Conservation (phyloP, 495 filamentous ascomycete species). For the Aspergillus haitiensis region DNA sequence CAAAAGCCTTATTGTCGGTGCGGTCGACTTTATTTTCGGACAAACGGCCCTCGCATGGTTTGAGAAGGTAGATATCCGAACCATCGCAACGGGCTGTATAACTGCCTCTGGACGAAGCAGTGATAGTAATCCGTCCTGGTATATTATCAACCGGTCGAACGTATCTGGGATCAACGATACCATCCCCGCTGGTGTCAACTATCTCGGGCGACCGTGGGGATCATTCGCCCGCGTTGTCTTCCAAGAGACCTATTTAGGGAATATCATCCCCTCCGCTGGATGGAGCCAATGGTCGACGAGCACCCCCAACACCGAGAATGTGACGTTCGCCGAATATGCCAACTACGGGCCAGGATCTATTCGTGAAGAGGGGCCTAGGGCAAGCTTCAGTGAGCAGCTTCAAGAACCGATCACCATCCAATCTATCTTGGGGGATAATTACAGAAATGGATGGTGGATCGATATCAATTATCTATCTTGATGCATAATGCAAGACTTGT, state of each 20-base stretch:
- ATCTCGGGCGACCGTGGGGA: slow-evolving; percentile 68
- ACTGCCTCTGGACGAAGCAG: slow-evolving; percentile 62
- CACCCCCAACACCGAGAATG: no score
- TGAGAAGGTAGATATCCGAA: slow-evolving; percentile 57
- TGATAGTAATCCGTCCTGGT: slow-evolving; percentile 55
- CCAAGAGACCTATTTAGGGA: slow-evolving; percentile 55
- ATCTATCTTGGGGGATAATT: no score
- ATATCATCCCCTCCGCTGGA: slow-evolving; percentile 59
- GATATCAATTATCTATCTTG: no score
- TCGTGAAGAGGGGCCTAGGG: no score
- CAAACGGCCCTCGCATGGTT: slow-evolving; percentile 62
- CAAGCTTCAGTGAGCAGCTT: no score
- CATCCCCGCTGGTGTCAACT: slow-evolving; percentile 53
- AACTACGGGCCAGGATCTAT: no score
- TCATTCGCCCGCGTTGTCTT: slow-evolving; percentile 63
- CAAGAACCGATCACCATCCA: no score
- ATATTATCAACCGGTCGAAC: slow-evolving; percentile 61
- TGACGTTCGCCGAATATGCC: no score
- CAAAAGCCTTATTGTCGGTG: slow-evolving; percentile 50
- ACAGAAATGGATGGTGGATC: no score
- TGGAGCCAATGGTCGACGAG: slow-evolving; percentile 41
- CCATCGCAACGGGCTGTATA: slow-evolving; percentile 50
- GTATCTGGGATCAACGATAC: slow-evolving; percentile 48
- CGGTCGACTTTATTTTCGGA: slow-evolving; percentile 66
- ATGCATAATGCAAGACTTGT: no score